These are phyloP conservation scores for Cenchrus americanus DNA, from an alignment of 176 grass and related monocot genomes.

Conservation along the genomic window DNA sequence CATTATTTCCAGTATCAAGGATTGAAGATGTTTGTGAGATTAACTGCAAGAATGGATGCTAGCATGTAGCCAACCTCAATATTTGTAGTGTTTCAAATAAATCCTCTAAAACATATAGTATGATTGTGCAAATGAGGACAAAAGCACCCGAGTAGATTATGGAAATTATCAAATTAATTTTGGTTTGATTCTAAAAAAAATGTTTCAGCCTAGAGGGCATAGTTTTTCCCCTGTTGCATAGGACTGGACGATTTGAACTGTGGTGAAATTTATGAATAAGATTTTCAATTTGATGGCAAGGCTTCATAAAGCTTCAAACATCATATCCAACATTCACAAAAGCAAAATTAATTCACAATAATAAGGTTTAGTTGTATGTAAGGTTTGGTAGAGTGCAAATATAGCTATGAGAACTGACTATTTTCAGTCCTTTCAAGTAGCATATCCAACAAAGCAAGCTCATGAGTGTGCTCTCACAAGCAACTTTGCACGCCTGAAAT, in stretches of 20 bases:
- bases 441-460: not conserved
- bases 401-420: not conserved
- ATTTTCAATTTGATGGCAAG: not conserved
- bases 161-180: constrained; percentile 21
- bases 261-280: not conserved
- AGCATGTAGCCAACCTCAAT: not conserved
- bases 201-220: not conserved
- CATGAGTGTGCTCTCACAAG: constrained; percentile 21
- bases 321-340: constrained; percentile 10
- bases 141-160: not conserved
- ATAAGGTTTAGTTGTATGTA: not conserved
- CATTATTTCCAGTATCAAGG: not conserved
- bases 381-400: constrained; percentile 11
- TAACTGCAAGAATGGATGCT: not conserved
- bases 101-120: constrained; percentile 6
- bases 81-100: constrained; percentile 14
- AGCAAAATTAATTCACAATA: not conserved
- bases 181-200: not conserved
- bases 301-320: constrained; percentile 32
- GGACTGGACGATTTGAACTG: not conserved
- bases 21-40: not conserved
- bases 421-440: not conserved
- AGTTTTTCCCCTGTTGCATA: not conserved
- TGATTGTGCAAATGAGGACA: not conserved
- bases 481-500: constrained; percentile 5